These are phyloP conservation scores for Ziziphus jujuba DNA, from an alignment of 306 rosid genomes.

Conservation along the genomic window DNA sequence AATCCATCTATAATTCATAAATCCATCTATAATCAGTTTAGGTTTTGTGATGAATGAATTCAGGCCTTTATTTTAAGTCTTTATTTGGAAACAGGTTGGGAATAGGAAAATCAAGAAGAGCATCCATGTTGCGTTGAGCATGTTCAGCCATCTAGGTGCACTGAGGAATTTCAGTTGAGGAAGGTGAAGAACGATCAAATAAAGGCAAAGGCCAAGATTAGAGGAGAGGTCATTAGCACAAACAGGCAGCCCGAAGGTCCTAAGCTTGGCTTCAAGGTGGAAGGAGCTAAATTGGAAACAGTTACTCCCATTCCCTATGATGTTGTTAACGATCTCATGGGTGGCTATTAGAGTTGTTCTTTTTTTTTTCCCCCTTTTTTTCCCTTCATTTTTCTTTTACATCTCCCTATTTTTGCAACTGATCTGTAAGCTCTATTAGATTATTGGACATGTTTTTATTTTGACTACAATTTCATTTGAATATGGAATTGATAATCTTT, in stretches of 20 bases:
- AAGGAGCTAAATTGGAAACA: constrained; percentile 80
- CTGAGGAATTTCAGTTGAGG: constrained; percentile 70
- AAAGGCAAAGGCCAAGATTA: constrained; percentile 82
- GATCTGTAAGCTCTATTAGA: background rate
- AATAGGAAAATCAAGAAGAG: constrained; percentile 78
- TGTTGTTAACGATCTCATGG: constrained; percentile 95
- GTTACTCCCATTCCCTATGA: constrained; percentile 97
- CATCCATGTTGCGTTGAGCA: constrained; percentile 93
- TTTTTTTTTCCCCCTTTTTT: too few relatives aligned
- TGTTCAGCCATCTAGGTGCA: constrained; percentile 79
- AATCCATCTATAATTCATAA: too few relatives aligned
- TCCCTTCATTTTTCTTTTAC: background rate
- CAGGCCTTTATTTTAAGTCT: too few relatives aligned
- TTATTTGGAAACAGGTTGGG: constrained; percentile 53
- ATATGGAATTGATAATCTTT: background rate
- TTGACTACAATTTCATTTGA: background rate
- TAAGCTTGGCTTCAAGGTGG: constrained; percentile 93
- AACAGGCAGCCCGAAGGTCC: constrained; percentile 93
- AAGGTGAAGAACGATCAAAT: constrained; percentile 67
- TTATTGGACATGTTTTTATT: background rate
- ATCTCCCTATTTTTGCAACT: background rate
- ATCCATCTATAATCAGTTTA: too few relatives aligned
- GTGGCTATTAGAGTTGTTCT: constrained; percentile 76
- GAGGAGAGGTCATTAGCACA: constrained; percentile 71
- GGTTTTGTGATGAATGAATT: background rate